Base-by-base conservation (phyloP, 305 asterid species). In the Plantago lanceolata region DNA sequence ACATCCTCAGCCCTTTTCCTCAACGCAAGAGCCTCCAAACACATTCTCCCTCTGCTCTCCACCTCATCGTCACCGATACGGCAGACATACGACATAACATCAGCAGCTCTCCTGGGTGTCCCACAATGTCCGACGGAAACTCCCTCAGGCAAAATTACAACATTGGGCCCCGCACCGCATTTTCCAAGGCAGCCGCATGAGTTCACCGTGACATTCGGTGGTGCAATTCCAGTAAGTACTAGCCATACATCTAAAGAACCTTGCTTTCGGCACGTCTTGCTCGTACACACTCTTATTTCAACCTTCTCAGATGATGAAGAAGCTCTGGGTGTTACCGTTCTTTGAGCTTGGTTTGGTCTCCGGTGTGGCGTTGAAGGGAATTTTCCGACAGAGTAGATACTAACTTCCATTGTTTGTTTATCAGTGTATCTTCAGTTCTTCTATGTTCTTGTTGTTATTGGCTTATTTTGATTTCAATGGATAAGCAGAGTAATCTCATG, bases 101-200 rank as follows among this genome's bases (percentile, higher is more conserved):
- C 65, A 44, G 85, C 88, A 1, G 93, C 96, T 72, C 82, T 80
- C 55, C 65, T 72, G 37, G 96, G 76, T 52, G 96, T 85, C 71
- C 86, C 93, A 61, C 94, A 85, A 63, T 88, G 96, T 68, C 79
- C 76, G 14, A 88, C 78, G 47, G 79, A 69, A 21, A 76, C 76
- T 45, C 69, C 78, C 61, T 71, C 83, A 24, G 95, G 98, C 75
- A 91, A 70, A 68, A 82, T 78, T 45, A 84, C 90, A 57, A 82
- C 72, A 64, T 85, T 86, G 9, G 98, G 98, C 6, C 96, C 96
- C 14, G 92, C 62, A 40, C 96, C 96, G 61, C 98, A 91, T 44
- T 68, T 78, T 17, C 95, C 94, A 6, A 91, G 86, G 71, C 96
- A 91, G 6, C 96, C 98, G 70, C 95, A 83, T 47, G 96, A 77